Evolutionary conservation across 176 grass and related monocot genomes (phyloP).

Genomic region (Oryza punctata): DNA sequence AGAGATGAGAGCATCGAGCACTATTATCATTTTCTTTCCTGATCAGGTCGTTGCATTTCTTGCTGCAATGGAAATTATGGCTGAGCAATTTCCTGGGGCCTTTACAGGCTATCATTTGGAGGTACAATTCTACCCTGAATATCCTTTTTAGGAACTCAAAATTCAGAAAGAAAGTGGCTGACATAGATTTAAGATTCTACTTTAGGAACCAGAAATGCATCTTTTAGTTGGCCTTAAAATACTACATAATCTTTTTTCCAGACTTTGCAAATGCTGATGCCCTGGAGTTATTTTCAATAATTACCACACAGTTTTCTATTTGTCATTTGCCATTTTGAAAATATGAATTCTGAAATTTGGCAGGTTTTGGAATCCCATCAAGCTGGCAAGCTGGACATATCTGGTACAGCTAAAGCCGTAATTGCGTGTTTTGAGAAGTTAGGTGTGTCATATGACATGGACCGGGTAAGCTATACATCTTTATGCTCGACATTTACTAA

Average conservation of each 20-base stretch:
- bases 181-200: constrained; percentile 10
- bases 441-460: constrained; percentile 62
- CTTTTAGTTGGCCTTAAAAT: neutral
- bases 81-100: constrained; percentile 73
- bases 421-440: constrained; percentile 78
- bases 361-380: constrained; percentile 96
- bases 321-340: neutral
- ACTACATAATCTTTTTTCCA: constrained; percentile 10
- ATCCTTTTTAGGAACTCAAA: neutral
- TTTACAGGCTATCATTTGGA: constrained; percentile 71
- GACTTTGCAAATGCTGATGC: neutral
- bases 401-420: constrained; percentile 75
- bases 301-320: neutral
- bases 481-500: neutral
- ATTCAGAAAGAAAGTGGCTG: neutral
- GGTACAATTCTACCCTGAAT: constrained; percentile 46
- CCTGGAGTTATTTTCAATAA: neutral
- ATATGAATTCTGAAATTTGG: constrained; percentile 18
- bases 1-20: constrained; percentile 21
- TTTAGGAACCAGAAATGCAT: constrained; percentile 2
- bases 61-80: constrained; percentile 71
- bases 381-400: constrained; percentile 74
- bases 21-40: constrained; percentile 19
- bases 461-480: constrained; percentile 47
- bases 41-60: constrained; percentile 86